Percentiles rank a stretch among this genome's conserved stretches.
phyloP scores from a whole-genome alignment of 2,329 filamentous ascomycete species.

The Penicillium frequentans region DNA sequence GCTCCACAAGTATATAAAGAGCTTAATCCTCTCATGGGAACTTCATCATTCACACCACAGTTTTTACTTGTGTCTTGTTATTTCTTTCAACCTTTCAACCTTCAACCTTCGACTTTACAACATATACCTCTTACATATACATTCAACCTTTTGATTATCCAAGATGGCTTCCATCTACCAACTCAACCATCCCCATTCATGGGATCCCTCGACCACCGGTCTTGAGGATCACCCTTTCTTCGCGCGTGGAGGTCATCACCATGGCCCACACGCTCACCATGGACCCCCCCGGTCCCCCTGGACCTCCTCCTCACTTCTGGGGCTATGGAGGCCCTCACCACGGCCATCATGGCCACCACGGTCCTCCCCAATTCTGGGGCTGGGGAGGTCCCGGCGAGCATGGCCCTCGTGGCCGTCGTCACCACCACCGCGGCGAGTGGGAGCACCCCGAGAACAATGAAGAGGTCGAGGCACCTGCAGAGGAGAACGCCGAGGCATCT shows the following conservation, averaged over 20 bases:
- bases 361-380: constrained; percentile 4
- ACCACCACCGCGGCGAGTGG: not conserved
- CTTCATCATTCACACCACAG: not conserved
- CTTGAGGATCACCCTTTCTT: constrained; percentile 53
- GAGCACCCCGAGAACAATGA: not conserved
- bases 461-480: not conserved
- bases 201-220: constrained; percentile 53
- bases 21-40: not conserved
- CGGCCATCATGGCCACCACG: not conserved
- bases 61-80: not conserved
- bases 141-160: not conserved
- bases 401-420: not conserved
- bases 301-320: constrained; percentile 9
- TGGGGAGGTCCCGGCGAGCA: not conserved
- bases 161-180: constrained; percentile 56
- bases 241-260: constrained; percentile 30
- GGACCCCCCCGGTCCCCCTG: constrained; percentile 8
- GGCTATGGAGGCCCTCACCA: constrained; percentile 8
- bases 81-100: not conserved
- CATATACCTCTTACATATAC: not conserved
- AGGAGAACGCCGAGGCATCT: not conserved
- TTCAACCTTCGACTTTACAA: not conserved
- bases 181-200: constrained; percentile 54
- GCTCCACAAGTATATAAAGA: not conserved
- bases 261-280: constrained; percentile 19